Evolutionary conservation across 2,329 filamentous ascomycete genomes (phyloP), one percentile per base, ranked within the genome.

Genomic region (Penicillium sp.): DNA sequence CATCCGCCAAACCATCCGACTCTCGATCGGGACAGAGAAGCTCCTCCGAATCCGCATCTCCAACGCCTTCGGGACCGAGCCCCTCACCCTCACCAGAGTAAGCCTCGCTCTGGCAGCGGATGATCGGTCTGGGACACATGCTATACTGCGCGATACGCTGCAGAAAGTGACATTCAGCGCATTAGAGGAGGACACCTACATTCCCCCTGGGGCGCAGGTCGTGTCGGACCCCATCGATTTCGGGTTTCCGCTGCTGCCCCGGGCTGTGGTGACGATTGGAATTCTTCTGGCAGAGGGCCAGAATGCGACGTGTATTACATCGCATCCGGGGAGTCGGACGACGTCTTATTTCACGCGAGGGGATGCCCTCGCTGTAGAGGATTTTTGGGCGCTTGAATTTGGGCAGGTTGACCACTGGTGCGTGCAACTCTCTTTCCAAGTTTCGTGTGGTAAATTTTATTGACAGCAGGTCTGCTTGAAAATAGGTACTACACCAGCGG

Each of bases 251-350:
- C n/a, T 46, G 1, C 7, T 57, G 19, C 79, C 82, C 0, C 84
- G 85, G 67, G 69, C 90, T 47, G 84, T 84, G 2, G 78, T 91
- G 2, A 86, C 81, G 9, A 76, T 90, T 17, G 5, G 26, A 5
- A 26, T 26, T 26, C 90, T 88, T 70, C 79, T 86, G 2, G 78
- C 81, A 30, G 64, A 75, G 1, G 88, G 88, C 0, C 88, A 90
- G 69, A 71, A 77, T 1, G 83, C 83, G 0, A 84, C 80, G 59
- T 79, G 76, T 30, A 87, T 91, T 58, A 90, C 88, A 0, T 83
- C 83, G 0, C 89, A 91, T 62, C 88, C 88, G 0, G 88, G 88
- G 5, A 88, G 85, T 66, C 81, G 88, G 6, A 89, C 87, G 0
- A 88, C 84, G 0, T 85, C 83, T 9, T 90, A 26, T 26, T 26